A percentile compares a stretch with the other conserved stretches of the same genome.
phyloP scores from a whole-genome alignment of 495 filamentous ascomycete genomes.

The Aspergillus egyptiacus region DNA sequence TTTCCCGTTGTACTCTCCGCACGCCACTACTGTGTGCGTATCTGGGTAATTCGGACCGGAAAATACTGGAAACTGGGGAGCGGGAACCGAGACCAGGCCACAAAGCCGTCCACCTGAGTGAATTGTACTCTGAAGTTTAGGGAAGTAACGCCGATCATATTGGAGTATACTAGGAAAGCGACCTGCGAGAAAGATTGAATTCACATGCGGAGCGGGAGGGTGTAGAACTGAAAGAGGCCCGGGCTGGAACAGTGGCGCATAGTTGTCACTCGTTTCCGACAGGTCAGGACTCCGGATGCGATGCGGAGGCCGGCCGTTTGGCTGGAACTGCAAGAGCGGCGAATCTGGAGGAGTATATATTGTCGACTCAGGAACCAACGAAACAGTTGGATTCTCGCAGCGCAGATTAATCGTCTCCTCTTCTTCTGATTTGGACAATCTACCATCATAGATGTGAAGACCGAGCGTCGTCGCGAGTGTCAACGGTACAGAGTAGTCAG shows the following conservation, averaged over 20 bases:
- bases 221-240: conserved; percentile 80
- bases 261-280: conserved; percentile 40
- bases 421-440: conserved; percentile 42
- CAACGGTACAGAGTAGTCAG: conserved; percentile 60
- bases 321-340: conserved; percentile 34
- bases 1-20: conserved; percentile 91
- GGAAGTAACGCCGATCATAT: conserved; percentile 85
- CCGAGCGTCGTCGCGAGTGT: conserved; percentile 81
- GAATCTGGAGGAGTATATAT: conserved; percentile 36
- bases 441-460: conserved; percentile 78
- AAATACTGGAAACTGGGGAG: conserved; percentile 47
- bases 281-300: conserved; percentile 41
- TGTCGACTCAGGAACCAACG: conserved; percentile 25
- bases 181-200: conserved; percentile 59
- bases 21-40: conserved; percentile 65
- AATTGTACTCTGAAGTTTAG: conserved; percentile 67
- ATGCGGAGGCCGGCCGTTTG: conserved; percentile 36
- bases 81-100: conserved; percentile 67
- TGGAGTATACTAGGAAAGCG: conserved; percentile 85
- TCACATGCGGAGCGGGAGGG: conserved; percentile 50
- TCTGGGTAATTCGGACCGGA: conserved; percentile 46
- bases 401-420: conserved; percentile 38
- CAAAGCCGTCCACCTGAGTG: conserved; percentile 80
- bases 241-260: conserved; percentile 73
- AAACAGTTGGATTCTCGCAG: conserved; percentile 30